phyloP scores from a whole-genome alignment of 2,329 filamentous ascomycete species.

The Botrytis fabae region DNA sequence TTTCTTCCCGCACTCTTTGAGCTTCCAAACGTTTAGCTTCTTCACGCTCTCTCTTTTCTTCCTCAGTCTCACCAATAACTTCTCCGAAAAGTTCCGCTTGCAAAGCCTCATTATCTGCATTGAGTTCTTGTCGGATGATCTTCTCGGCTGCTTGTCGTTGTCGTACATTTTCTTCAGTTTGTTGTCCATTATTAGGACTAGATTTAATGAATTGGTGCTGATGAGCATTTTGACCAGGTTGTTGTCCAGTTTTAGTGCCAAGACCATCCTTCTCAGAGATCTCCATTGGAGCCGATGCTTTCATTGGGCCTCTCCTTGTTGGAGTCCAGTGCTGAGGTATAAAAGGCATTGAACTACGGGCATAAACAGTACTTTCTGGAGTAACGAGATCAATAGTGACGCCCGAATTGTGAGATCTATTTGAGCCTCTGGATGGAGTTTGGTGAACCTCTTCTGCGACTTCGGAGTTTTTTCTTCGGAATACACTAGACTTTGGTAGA shows the following conservation, averaged over 20 bases:
- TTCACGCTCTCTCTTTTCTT: constrained; percentile 17
- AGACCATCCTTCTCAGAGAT: not conserved
- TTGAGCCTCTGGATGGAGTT: not conserved
- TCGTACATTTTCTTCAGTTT: not conserved
- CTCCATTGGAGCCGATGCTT: not conserved
- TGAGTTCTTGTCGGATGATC: constrained; percentile 28
- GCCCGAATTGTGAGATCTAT: not conserved
- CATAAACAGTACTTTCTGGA: not conserved
- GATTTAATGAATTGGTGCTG: not conserved
- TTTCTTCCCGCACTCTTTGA: not conserved
- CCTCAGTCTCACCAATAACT: constrained; percentile 25
- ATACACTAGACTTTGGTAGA: constrained; percentile 7
- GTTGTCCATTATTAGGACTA: not conserved
- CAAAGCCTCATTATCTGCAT: constrained; percentile 19
- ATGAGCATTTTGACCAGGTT: not conserved
- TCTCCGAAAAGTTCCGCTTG: constrained; percentile 32
- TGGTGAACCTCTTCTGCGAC: not conserved
- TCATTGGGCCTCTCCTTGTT: not conserved
- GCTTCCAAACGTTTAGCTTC: constrained; percentile 3
- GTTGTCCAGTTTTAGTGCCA: not conserved
- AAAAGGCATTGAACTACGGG: not conserved
- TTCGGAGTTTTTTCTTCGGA: not conserved
- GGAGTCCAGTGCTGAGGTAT: not conserved
- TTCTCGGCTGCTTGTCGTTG: constrained; percentile 28
- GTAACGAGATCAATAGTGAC: constrained; percentile 11